These are phyloP conservation scores for Daldinia childiae DNA, from an alignment of 495 filamentous ascomycete genomes.

Conservation along the genomic window DNA sequence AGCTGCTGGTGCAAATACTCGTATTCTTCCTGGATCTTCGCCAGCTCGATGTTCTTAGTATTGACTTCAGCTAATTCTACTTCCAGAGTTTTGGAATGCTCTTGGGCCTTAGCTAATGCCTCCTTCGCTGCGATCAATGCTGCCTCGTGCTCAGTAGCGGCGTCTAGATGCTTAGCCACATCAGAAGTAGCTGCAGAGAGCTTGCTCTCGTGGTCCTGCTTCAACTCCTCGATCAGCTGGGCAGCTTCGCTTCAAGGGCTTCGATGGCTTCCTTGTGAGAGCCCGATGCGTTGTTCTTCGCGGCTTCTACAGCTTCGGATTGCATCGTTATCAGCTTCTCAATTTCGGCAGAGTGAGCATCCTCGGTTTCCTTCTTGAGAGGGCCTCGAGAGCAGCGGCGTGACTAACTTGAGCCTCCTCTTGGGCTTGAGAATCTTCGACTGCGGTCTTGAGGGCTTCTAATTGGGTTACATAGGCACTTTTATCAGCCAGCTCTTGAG, in stretches of 20 bases:
- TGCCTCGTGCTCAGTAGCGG: constrained; percentile 36
- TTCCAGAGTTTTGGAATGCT: constrained; percentile 35
- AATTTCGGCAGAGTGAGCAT: constrained; percentile 57
- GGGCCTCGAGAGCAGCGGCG: constrained; percentile 49
- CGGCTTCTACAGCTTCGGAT: constrained; percentile 54
- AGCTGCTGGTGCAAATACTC: constrained; percentile 59
- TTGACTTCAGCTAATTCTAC: constrained; percentile 39
- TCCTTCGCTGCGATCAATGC: constrained; percentile 38
- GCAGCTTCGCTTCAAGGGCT: constrained; percentile 51
- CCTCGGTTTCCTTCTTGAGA: constrained; percentile 57
- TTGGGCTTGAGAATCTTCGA: constrained; percentile 50
- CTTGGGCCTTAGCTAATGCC: constrained; percentile 40
- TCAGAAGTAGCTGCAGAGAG: constrained; percentile 36
- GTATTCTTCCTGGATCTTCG: constrained; percentile 53
- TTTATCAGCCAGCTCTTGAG: constrained; percentile 43
- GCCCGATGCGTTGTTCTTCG: constrained; percentile 48
- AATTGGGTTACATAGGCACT: constrained; percentile 38
- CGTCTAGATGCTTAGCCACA: constrained; percentile 36
- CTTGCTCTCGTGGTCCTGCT: constrained; percentile 50
- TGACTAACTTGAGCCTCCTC: constrained; percentile 53
- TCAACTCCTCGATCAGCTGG: constrained; percentile 54
- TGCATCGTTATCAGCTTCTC: constrained; percentile 59
- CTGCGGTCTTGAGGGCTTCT: constrained; percentile 46
- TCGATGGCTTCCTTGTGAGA: constrained; percentile 50
- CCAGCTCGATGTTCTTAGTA: constrained; percentile 47